A percentile compares a stretch with the other conserved stretches of the same genome.
Conservation (phyloP, 1,284 basidiomycete genomes). For the Caloboletus firmus region DNA sequence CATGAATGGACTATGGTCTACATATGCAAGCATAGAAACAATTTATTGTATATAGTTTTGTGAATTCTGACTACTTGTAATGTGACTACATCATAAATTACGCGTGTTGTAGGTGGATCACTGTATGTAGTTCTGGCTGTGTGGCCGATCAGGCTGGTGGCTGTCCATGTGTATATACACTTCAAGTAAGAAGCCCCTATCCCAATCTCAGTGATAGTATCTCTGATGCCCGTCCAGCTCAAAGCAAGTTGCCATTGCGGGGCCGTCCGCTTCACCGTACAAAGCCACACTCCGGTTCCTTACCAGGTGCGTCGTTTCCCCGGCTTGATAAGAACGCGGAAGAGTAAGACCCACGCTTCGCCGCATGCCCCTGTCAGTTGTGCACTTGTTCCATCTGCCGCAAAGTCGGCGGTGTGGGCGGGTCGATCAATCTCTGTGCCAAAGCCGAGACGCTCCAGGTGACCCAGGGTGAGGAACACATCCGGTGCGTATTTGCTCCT, state of each 20-base stretch:
- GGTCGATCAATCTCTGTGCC: slow-evolving; percentile 59
- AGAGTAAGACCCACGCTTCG: neutral
- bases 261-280: slow-evolving; percentile 50
- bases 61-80: no score
- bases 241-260: slow-evolving; percentile 65
- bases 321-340: neutral
- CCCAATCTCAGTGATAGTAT: neutral
- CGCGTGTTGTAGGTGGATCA: no score
- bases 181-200: neutral
- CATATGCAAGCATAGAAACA: no score
- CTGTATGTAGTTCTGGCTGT: neutral
- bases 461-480: slow-evolving; percentile 48
- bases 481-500: slow-evolving; percentile 40
- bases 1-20: no score
- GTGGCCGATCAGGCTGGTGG: neutral
- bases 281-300: slow-evolving; percentile 56
- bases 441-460: slow-evolving; percentile 48
- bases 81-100: no score
- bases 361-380: slow-evolving; percentile 35
- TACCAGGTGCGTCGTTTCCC: slow-evolving; percentile 46
- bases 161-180: neutral
- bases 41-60: no score
- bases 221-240: slow-evolving; percentile 51
- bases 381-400: slow-evolving; percentile 65
- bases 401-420: slow-evolving; percentile 60